These are phyloP conservation scores for Pyrus communis DNA, from an alignment of 306 rosid genomes.

Conservation along the genomic window DNA sequence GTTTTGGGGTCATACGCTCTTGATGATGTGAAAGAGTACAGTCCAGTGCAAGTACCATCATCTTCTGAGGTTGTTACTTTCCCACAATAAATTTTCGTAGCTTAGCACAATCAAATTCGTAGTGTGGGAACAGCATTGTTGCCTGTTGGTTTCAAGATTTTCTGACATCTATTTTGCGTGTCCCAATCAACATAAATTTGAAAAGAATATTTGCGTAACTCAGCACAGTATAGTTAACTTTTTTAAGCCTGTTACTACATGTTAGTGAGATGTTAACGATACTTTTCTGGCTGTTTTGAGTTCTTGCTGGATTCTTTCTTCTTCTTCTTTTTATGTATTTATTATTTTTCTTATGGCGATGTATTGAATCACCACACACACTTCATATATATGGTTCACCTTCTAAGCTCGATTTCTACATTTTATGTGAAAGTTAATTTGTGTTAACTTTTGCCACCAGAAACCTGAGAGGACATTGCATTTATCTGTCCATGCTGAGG, in stretches of 20 bases:
- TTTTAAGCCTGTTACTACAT: neutral
- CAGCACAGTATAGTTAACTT: neutral
- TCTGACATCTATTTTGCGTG: neutral
- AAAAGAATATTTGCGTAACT: neutral
- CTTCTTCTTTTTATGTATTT: neutral
- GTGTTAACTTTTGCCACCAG: slow-evolving; percentile 40
- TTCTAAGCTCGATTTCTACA: neutral
- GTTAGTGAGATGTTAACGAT: neutral
- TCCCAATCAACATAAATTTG: neutral
- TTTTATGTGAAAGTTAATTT: slow-evolving; percentile 13
- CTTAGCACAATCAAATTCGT: neutral
- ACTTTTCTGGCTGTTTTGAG: neutral
- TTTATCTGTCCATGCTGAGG: slow-evolving; percentile 81
- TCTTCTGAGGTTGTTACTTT: slow-evolving; percentile 66
- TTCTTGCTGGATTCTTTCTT: neutral
- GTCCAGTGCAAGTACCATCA: slow-evolving; percentile 57
- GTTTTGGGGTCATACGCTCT: slow-evolving; percentile 75
- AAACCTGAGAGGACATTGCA: slow-evolving; percentile 76
- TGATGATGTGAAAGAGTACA: slow-evolving; percentile 76
- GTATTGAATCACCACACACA: neutral
- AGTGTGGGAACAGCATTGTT: neutral
- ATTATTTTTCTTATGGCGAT: neutral
- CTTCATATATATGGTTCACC: neutral
- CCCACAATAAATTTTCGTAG: neutral
- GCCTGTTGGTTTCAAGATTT: neutral